phyloP scores from a whole-genome alignment of 2,329 filamentous ascomycete genomes.

The Boeremia exigua region DNA sequence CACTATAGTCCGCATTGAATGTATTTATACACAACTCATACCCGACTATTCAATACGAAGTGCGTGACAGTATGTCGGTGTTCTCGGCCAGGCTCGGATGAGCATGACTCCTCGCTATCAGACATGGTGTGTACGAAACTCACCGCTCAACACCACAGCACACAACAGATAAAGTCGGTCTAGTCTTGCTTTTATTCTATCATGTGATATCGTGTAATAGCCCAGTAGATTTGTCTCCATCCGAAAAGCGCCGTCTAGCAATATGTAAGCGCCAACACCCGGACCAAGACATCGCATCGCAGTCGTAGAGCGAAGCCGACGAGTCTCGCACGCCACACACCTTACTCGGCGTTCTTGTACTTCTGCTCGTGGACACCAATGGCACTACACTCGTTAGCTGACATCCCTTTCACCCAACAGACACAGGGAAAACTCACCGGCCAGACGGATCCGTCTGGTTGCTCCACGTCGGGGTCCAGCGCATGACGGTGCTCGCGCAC shows the following conservation, averaged over 20 bases:
- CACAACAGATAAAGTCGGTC: background rate
- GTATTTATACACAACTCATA: too few relatives aligned
- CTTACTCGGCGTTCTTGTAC: slow-evolving; percentile 35
- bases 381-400: slow-evolving; percentile 28
- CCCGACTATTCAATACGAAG: too few relatives aligned
- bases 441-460: slow-evolving; percentile 95
- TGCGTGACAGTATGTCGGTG: too few relatives aligned
- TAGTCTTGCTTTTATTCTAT: slow-evolving; percentile 3
- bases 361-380: slow-evolving; percentile 45
- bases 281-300: background rate
- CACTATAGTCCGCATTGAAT: too few relatives aligned
- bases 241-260: background rate
- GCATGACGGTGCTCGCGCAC: slow-evolving; percentile 91
- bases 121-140: too few relatives aligned
- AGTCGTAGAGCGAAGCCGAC: background rate
- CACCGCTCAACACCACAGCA: too few relatives aligned
- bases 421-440: slow-evolving; percentile 62
- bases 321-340: background rate
- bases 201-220: background rate
- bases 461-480: slow-evolving; percentile 98
- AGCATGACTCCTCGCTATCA: too few relatives aligned
- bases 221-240: background rate
- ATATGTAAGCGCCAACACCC: background rate
- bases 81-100: too few relatives aligned
- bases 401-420: background rate